Conservation (phyloP, 2,329 filamentous ascomycete genomes). For the Colletotrichum sp. region DNA sequence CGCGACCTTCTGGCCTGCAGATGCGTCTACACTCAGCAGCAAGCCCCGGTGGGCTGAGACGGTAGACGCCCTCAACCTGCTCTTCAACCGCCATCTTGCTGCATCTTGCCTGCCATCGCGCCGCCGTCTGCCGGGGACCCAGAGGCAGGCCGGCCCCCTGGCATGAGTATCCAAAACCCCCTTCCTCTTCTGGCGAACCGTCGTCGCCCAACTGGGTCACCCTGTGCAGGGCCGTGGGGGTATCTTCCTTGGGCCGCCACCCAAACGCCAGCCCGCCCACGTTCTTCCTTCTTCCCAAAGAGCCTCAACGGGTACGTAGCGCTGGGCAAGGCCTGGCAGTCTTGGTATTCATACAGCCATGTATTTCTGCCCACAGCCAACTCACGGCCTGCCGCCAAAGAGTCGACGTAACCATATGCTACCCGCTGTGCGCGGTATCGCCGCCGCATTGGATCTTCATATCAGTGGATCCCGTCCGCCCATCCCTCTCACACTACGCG, state of each 20-base stretch:
- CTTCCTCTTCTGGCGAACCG: conserved; percentile 13
- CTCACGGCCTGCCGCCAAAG: not conserved
- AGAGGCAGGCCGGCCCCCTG: conserved; percentile 2
- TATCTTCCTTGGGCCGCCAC: not conserved
- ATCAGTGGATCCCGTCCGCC: not conserved
- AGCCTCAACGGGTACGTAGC: conserved; percentile 10
- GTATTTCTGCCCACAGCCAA: not conserved
- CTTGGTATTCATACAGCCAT: not conserved
- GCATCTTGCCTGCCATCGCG: conserved; percentile 25
- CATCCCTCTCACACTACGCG: not conserved
- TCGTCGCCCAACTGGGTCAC: conserved; percentile 15
- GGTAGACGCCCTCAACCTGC: conserved; percentile 1
- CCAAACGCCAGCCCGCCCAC: conserved; percentile 7
- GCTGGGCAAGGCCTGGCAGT: not conserved
- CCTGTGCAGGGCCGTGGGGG: conserved; percentile 10
- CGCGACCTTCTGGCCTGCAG: not conserved
- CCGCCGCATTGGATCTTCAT: not conserved
- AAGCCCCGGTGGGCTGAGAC: not conserved
- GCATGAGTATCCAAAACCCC: not conserved
- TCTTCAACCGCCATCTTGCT: conserved; percentile 30
- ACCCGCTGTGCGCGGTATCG: not conserved
- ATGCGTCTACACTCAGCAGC: not conserved
- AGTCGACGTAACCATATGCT: not conserved
- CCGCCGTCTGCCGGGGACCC: conserved; percentile 27
- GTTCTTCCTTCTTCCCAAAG: not conserved